Percentiles rank a stretch among this genome's conserved stretches.
phyloP scores from a whole-genome alignment of 306 rosid genomes.

The Cucurbita maxima region DNA sequence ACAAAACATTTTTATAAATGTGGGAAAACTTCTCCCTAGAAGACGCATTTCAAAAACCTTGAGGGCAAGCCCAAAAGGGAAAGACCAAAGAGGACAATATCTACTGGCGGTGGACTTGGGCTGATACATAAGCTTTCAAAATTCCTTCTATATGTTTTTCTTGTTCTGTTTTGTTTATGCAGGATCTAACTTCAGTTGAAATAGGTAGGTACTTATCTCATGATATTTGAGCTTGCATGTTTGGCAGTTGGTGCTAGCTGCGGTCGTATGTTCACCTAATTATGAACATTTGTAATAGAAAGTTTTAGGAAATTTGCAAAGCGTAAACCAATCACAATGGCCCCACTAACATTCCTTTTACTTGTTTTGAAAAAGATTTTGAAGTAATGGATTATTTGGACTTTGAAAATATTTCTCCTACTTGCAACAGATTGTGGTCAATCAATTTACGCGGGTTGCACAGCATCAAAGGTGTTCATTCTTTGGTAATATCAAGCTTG shows the following conservation, averaged over 20 bases:
- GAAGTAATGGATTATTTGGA: neutral
- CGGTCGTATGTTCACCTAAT: neutral
- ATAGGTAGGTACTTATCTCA: neutral
- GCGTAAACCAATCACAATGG: neutral
- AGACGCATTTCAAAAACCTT: too few species aligned
- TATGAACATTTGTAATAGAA: neutral
- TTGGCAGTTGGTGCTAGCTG: neutral
- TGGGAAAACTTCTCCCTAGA: too few species aligned
- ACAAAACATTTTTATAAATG: too few species aligned
- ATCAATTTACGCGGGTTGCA: slow-evolving; percentile 63
- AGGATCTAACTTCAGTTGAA: neutral
- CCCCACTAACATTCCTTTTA: neutral
- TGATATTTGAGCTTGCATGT: neutral
- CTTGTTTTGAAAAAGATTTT: neutral
- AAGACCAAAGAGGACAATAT: too few species aligned
- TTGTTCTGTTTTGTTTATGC: neutral
- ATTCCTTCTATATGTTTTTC: neutral
- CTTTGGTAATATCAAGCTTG: slow-evolving; percentile 63
- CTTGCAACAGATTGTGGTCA: slow-evolving; percentile 63
- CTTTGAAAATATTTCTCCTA: slow-evolving; percentile 11
- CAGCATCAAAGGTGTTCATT: slow-evolving; percentile 52
- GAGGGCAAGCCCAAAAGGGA: too few species aligned
- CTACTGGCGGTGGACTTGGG: too few species aligned
- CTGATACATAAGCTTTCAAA: neutral
- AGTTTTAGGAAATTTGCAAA: neutral